Evolutionary conservation across 2,329 filamentous ascomycete genomes (phyloP).

Genomic region (Fonsecaea multimorphosa): DNA sequence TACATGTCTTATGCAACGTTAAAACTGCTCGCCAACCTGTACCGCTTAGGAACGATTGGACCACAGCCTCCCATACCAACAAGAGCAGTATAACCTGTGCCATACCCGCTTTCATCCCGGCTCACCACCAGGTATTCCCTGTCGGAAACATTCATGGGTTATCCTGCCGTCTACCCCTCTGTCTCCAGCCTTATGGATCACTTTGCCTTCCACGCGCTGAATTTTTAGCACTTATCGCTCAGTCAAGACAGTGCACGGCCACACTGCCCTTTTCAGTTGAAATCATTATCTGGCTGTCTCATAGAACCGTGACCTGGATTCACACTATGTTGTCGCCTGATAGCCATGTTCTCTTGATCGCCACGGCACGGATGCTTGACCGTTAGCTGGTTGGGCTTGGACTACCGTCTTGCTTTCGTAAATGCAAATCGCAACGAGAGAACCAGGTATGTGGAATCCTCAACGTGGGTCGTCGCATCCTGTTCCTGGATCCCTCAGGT

Average conservation of each 20-base stretch:
- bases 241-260: conserved; percentile 7
- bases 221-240: conserved; percentile 9
- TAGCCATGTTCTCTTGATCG: neutral
- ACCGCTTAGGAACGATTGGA: neutral
- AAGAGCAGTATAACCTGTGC: neutral
- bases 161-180: conserved; percentile 1
- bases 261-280: neutral
- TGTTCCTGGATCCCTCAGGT: conserved; percentile 12
- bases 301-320: neutral
- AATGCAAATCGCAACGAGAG: neutral
- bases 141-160: neutral
- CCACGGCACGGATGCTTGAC: neutral
- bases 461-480: conserved; percentile 2
- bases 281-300: neutral
- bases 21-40: neutral
- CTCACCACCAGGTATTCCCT: neutral
- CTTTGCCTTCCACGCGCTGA: neutral
- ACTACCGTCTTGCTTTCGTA: neutral
- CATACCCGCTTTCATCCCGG: conserved; percentile 1
- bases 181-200: conserved; percentile 19
- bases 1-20: neutral
- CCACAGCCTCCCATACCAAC: neutral
- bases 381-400: neutral
- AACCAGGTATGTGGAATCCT: conserved; percentile 8
- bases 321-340: neutral